Percentiles rank a stretch among this genome's conserved stretches.
Conservation (phyloP, 352 stramenopile species). For the Hyphochytrium catenoides region DNA sequence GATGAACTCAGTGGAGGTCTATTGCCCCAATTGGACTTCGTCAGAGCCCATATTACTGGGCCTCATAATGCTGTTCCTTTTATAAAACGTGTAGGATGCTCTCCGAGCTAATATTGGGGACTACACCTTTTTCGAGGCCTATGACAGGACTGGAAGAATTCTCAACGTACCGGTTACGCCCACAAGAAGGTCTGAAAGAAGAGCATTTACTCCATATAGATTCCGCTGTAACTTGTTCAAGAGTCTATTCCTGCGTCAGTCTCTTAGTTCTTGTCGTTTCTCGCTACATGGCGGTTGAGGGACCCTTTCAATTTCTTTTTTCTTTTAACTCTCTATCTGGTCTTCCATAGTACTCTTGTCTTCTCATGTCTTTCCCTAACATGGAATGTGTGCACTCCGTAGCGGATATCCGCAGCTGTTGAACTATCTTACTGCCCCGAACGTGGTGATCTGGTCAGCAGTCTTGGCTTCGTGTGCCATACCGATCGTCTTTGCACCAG, state of each 20-base stretch:
- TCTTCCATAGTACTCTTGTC: conserved; percentile 14
- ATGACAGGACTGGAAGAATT: conserved; percentile 90
- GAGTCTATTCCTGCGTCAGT: too few relatives aligned
- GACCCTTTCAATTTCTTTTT: conserved; percentile 22
- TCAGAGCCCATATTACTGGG: too few relatives aligned
- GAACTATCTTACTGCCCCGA: conserved; percentile 94
- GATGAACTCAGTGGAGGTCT: too few relatives aligned
- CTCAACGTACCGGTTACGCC: conserved; percentile 96
- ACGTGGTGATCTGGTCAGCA: conserved; percentile 95
- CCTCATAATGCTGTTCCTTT: too few relatives aligned
- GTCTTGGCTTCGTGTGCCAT: conserved; percentile 82
- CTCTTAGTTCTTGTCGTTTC: too few relatives aligned
- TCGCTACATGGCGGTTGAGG: too few relatives aligned
- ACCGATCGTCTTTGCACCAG: conserved; percentile 77
- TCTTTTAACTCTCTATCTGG: background rate
- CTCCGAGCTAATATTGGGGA: conserved; percentile 78
- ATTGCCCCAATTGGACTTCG: too few relatives aligned
- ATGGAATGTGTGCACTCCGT: background rate
- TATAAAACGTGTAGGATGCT: background rate
- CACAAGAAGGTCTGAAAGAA: too few relatives aligned
- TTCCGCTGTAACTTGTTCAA: too few relatives aligned
- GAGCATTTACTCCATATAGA: too few relatives aligned
- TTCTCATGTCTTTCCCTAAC: background rate
- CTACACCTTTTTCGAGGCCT: conserved; percentile 93
- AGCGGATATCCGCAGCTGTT: conserved; percentile 85